Conservation (phyloP, 2,329 filamentous ascomycete species). For the Sporothrix euskadiensis region DNA sequence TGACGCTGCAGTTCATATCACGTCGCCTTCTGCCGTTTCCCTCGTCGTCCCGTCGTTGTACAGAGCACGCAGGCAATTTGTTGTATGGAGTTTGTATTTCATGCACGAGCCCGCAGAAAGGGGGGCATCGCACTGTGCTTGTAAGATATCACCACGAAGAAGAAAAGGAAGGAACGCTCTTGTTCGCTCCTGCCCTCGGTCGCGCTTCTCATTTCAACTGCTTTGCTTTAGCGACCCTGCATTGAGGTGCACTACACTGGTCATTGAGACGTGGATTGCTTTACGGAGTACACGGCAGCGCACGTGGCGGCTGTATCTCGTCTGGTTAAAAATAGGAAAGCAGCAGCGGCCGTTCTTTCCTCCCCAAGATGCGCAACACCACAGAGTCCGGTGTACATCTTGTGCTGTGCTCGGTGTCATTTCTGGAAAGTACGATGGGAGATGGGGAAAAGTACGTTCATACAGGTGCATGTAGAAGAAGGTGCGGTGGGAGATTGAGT, state of each 20-base stretch:
- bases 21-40: neutral
- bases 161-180: neutral
- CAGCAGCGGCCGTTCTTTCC: neutral
- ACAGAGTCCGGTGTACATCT: neutral
- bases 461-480: neutral
- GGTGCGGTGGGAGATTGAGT: neutral
- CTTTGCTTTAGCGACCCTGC: constrained; percentile 19
- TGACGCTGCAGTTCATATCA: too few relatives aligned
- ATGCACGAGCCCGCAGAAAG: neutral
- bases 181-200: neutral
- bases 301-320: constrained; percentile 10
- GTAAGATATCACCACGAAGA: neutral
- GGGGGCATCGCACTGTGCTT: neutral
- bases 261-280: neutral
- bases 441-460: neutral
- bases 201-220: constrained; percentile 5
- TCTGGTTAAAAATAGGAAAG: neutral
- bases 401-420: neutral
- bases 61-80: neutral
- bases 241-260: neutral
- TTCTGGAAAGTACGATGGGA: neutral
- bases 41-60: neutral
- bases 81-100: neutral
- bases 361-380: neutral
- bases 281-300: neutral